Evolutionary conservation across 1,284 basidiomycete genomes (phyloP).

Genomic region (Irpex lacteus): DNA sequence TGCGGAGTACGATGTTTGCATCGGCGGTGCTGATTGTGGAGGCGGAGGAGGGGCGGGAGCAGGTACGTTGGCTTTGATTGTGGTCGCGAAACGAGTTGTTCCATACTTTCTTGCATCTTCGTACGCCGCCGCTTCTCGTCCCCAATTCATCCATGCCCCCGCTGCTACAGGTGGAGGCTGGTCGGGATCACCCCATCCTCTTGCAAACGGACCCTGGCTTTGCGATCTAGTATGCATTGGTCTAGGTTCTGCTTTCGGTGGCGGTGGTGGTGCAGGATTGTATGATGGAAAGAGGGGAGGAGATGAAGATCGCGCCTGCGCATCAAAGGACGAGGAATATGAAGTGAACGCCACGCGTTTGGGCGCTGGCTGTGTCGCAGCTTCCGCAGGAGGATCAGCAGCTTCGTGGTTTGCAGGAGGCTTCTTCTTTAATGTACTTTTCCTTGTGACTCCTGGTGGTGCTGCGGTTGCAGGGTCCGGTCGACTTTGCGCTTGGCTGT

Average conservation of each 20-base stretch:
- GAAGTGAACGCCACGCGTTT: slow-evolving; percentile 11
- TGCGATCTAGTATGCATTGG: neutral
- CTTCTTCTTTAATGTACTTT: slow-evolving; percentile 8
- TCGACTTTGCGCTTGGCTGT: slow-evolving; percentile 1
- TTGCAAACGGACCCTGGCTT: neutral
- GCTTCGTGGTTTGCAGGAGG: neutral
- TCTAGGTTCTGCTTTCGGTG: neutral
- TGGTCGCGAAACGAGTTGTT: slow-evolving; percentile 9
- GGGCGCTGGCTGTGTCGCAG: neutral
- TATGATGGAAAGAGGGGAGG: neutral
- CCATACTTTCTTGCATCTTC: slow-evolving; percentile 5
- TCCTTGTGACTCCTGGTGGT: neutral
- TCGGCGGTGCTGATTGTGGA: neutral
- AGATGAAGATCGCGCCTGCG: neutral
- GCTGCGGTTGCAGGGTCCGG: slow-evolving; percentile 2
- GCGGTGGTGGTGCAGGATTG: slow-evolving; percentile 1
- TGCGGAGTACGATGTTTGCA: neutral
- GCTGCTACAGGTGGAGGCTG: neutral
- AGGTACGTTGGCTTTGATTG: slow-evolving; percentile 12
- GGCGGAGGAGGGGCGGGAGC: neutral
- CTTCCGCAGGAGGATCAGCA: neutral
- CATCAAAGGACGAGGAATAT: neutral
- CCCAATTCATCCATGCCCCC: slow-evolving; percentile 12
- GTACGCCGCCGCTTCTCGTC: neutral
- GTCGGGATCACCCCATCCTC: slow-evolving; percentile 6